phyloP scores from a whole-genome alignment of 2,329 filamentous ascomycete species.

The Teratosphaeria zuluensis region DNA sequence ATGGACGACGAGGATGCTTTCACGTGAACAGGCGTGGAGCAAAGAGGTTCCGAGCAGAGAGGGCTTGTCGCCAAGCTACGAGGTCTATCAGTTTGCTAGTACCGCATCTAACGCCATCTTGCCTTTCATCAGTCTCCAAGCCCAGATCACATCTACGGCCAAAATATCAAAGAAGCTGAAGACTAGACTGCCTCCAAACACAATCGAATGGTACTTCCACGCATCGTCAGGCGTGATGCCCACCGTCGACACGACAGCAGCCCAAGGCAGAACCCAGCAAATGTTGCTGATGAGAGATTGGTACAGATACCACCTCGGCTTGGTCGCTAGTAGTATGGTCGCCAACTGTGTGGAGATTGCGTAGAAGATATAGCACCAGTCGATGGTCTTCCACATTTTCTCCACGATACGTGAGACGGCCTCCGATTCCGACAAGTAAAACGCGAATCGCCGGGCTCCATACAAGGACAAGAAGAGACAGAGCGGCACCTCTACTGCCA shows the following conservation, averaged over 20 bases:
- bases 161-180: conserved; percentile 53
- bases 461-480: conserved; percentile 50
- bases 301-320: conserved; percentile 57
- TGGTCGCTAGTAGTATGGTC: conserved; percentile 53
- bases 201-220: conserved; percentile 57
- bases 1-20: background rate
- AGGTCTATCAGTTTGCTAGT: background rate
- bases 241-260: conserved; percentile 49
- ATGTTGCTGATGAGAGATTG: conserved; percentile 59
- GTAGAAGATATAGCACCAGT: conserved; percentile 60
- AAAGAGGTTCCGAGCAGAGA: background rate
- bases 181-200: conserved; percentile 60
- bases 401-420: conserved; percentile 51
- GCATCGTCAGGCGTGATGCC: conserved; percentile 44
- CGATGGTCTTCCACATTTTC: conserved; percentile 52
- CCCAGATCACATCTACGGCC: conserved; percentile 44
- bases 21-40: background rate
- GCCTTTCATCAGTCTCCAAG: conserved; percentile 39
- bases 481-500: conserved; percentile 52
- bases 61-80: background rate
- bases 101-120: conserved; percentile 10
- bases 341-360: conserved; percentile 56
- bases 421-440: conserved; percentile 49
- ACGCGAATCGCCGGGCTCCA: conserved; percentile 52
- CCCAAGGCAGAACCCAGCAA: conserved; percentile 61